phyloP scores from a whole-genome alignment of 805 yeast genomes.

The Candida methanosorbosa region DNA sequence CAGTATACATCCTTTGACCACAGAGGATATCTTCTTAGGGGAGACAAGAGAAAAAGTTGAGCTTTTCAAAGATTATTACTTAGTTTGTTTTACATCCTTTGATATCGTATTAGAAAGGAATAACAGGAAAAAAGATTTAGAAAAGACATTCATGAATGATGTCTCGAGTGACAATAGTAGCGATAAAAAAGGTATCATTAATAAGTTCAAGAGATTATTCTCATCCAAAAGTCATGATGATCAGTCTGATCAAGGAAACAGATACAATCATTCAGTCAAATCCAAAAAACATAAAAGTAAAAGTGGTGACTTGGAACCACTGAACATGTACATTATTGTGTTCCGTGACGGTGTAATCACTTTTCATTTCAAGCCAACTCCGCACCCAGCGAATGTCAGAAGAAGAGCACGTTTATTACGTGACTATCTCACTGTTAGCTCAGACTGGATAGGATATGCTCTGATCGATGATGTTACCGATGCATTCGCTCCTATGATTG shows the following conservation, averaged over 20 bases:
- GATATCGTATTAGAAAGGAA: constrained; percentile 72
- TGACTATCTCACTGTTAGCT: constrained; percentile 82
- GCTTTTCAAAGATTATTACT: constrained; percentile 80
- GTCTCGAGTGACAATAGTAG: constrained; percentile 9
- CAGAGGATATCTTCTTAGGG: constrained; percentile 89
- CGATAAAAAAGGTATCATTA: constrained; percentile 9
- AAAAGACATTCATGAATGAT: constrained; percentile 11
- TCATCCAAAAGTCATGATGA: neutral
- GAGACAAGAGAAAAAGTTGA: constrained; percentile 96
- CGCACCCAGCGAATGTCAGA: constrained; percentile 93
- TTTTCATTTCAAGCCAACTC: constrained; percentile 90
- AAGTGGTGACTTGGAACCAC: constrained; percentile 66
- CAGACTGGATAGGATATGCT: constrained; percentile 98
- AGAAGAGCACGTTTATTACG: constrained; percentile 81
- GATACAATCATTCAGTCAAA: constrained; percentile 8
- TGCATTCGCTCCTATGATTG: constrained; percentile 95
- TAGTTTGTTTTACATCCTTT: constrained; percentile 82
- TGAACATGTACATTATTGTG: constrained; percentile 88
- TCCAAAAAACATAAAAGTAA: constrained; percentile 13
- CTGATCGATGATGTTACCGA: constrained; percentile 95
- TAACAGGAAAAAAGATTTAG: constrained; percentile 21
- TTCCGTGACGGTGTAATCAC: constrained; percentile 87
- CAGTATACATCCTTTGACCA: constrained; percentile 92
- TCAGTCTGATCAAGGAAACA: constrained; percentile 1
- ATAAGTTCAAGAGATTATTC: constrained; percentile 3